These are phyloP conservation scores for Podaxis sp. DNA, from an alignment of 768 basidiomycete genomes.

Conservation along the genomic window DNA sequence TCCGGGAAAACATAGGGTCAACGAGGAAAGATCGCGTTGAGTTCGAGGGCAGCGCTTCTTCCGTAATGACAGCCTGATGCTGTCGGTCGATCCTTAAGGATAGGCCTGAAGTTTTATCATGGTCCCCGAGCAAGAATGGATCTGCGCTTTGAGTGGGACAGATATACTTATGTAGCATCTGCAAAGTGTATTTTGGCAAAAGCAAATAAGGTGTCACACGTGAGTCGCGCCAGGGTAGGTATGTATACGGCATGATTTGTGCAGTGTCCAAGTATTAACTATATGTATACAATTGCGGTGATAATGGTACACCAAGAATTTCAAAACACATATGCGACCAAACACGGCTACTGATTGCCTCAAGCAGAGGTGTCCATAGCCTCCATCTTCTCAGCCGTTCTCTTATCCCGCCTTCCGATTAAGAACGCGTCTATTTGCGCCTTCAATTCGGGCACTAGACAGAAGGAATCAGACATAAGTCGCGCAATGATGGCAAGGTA, in stretches of 20 bases:
- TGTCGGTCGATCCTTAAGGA: background rate
- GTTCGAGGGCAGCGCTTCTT: background rate
- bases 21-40: background rate
- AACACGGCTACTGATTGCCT: background rate
- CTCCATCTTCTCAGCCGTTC: slow-evolving; percentile 18
- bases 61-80: background rate
- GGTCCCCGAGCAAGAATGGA: too few species aligned
- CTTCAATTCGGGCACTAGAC: slow-evolving; percentile 67
- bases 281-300: background rate
- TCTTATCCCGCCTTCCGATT: slow-evolving; percentile 51
- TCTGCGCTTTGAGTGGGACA: background rate
- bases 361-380: slow-evolving; percentile 14
- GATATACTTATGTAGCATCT: background rate
- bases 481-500: background rate
- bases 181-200: background rate
- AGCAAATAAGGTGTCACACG: background rate
- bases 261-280: background rate
- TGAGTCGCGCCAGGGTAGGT: too few species aligned
- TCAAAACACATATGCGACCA: background rate
- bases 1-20: background rate
- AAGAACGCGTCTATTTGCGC: slow-evolving; percentile 73
- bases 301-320: background rate
- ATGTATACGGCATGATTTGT: too few species aligned
- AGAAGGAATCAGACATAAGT: slow-evolving; percentile 7
- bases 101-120: too few species aligned